A percentile compares a stretch with the other conserved stretches of the same genome.
phyloP scores from a whole-genome alignment of 2,329 filamentous ascomycete genomes.

The Xylariaceae sp. region DNA sequence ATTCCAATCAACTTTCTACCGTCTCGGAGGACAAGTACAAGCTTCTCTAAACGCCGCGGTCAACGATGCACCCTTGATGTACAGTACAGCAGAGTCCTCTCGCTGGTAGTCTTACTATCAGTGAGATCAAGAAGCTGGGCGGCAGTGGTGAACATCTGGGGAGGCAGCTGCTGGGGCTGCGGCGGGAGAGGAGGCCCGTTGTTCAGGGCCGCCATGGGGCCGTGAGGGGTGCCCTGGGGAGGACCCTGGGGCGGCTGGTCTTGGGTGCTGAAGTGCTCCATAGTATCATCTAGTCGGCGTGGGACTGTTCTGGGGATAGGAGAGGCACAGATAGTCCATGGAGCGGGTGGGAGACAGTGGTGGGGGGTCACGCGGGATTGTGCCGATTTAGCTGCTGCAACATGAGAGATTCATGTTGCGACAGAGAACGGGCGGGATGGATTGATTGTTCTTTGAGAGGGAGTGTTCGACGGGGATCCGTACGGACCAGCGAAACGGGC shows the following conservation, averaged over 20 bases:
- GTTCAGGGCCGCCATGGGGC: conserved; percentile 12
- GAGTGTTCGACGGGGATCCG: too few species aligned
- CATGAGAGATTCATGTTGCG: conserved; percentile 6
- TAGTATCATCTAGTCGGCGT: conserved; percentile 34
- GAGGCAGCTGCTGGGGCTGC: conserved; percentile 62
- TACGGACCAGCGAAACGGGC: not conserved
- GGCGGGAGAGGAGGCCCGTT: conserved; percentile 32
- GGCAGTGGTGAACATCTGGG: conserved; percentile 98
- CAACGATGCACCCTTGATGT: conserved; percentile 18
- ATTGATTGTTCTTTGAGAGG: too few species aligned
- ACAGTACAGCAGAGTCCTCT: conserved; percentile 3
- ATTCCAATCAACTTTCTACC: conserved; percentile 92
- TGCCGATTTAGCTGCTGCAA: conserved; percentile 4
- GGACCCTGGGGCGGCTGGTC: conserved; percentile 39
- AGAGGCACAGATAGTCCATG: conserved; percentile 24
- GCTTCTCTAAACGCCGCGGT: conserved; percentile 65
- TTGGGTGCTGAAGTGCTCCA: conserved; percentile 51
- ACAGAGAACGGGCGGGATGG: not conserved
- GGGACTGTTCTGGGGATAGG: conserved; percentile 3
- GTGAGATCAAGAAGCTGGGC: conserved; percentile 93
- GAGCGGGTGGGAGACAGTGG: conserved; percentile 7
- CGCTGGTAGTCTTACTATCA: conserved; percentile 66
- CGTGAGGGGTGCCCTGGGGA: conserved; percentile 31
- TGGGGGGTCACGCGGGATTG: not conserved
- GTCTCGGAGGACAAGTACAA: conserved; percentile 85